Evolutionary conservation across 2,329 filamentous ascomycete genomes (phyloP), one percentile per base, ranked within the genome.

Genomic region (Akanthomyces muscarius): DNA sequence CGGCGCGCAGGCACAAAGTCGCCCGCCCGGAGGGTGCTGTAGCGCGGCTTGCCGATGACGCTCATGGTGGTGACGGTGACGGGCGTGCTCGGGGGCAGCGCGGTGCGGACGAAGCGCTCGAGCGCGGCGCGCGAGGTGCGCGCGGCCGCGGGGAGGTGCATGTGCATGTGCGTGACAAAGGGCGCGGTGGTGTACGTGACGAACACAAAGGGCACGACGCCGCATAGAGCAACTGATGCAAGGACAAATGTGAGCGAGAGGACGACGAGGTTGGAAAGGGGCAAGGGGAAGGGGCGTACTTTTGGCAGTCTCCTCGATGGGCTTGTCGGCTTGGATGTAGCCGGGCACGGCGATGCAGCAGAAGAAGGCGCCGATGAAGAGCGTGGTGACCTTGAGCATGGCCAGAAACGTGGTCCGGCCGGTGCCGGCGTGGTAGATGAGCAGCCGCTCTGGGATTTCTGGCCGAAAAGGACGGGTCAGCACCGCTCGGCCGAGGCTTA

Each of bases 391-490:
- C 69, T 92, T 91, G 65, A 90, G 74, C 70, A 86, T 84, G 55
- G 88, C 89, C 52, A 94, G 76, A 67, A 89, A 88, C 7, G 86
- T 84, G 36, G 84, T 88, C 63, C 85, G 82, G 10, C 82, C 81
- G 0, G 85, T 88, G 59, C 91, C 90, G 60, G 87, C 87, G 75
- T 92, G 89, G 74, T 91, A 96, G 65, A 96, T 83, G 68, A 92
- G 81, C 33, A 93, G 71, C 16, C 78, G 78, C 66, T 85, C 81
- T 0, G 86, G 85, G 64, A 83, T 82, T 41, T 75, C 81, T 85
- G 44, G 10, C 13, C 5, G 33, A 36, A 10, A 11, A 8, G 33
- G 42, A 11, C n/a, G 10, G 16, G 44, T 51, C 18, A 50, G 33
- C 47, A 30, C 13, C 13, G 14, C 21, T 21, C 21, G 21, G 21